Percentiles rank a stretch among this genome's conserved stretches.
These are phyloP conservation scores for Quambalaria eucalypti DNA, from an alignment of 1,284 basidiomycete species.

Conservation along the genomic window DNA sequence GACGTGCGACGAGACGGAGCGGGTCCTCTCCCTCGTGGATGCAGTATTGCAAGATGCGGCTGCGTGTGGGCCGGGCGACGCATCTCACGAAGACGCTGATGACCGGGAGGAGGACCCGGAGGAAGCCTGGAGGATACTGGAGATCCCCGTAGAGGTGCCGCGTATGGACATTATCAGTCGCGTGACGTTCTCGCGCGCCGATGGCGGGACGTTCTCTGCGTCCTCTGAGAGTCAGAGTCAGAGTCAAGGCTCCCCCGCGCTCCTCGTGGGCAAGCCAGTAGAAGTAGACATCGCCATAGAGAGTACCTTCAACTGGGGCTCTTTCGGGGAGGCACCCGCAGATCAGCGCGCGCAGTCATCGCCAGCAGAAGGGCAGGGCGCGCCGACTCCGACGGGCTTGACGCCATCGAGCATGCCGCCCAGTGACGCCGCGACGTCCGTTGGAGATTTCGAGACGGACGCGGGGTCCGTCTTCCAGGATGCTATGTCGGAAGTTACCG, in stretches of 20 bases:
- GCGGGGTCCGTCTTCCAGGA: constrained; percentile 3
- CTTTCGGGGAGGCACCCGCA: not conserved
- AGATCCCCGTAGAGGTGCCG: constrained; percentile 31
- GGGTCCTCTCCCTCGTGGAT: not conserved
- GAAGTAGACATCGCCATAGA: constrained; percentile 12
- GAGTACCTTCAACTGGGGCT: constrained; percentile 13
- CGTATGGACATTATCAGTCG: constrained; percentile 20
- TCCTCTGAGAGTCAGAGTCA: too few species aligned
- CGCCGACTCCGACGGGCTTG: too few species aligned
- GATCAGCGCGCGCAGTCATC: not conserved
- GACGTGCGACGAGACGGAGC: not conserved
- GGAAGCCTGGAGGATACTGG: constrained; percentile 18
- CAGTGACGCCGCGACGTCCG: not conserved
- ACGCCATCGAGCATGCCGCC: not conserved
- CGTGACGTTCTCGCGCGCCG: constrained; percentile 1
- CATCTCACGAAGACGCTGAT: not conserved
- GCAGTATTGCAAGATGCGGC: not conserved
- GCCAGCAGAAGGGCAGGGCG: not conserved
- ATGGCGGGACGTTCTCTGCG: too few species aligned
- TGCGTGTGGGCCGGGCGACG: not conserved
- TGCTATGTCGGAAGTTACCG: not conserved
- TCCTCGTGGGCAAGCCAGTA: constrained; percentile 20
- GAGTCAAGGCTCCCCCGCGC: not conserved
- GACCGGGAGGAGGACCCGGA: not conserved
- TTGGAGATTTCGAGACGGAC: not conserved